Percentiles rank a stretch among this genome's conserved stretches.
These are phyloP conservation scores for Phytophthora sp. DNA, from an alignment of 352 stramenopile species.

Conservation along the genomic window DNA sequence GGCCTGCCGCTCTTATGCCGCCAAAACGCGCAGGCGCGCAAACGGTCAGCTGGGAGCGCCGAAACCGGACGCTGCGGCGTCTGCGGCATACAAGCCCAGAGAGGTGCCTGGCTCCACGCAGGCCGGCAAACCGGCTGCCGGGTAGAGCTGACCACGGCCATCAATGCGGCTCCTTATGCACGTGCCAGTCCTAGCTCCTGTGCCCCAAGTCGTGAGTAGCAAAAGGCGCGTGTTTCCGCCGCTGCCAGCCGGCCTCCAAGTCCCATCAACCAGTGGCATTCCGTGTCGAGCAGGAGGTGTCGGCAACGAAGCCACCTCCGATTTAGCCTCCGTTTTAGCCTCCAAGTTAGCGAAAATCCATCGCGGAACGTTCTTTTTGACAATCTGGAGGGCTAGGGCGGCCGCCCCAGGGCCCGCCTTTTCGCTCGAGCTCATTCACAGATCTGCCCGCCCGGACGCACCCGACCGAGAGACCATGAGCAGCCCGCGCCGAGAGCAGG, in stretches of 20 bases:
- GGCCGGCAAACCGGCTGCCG: constrained; percentile 26
- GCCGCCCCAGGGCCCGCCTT: constrained; percentile 7
- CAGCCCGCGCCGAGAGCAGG: constrained; percentile 37
- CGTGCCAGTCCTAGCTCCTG: background rate
- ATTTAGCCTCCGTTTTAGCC: constrained; percentile 9
- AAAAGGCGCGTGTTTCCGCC: background rate
- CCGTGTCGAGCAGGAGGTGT: too few species aligned
- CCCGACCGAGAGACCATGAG: constrained; percentile 21
- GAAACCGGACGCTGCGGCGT: constrained; percentile 16
- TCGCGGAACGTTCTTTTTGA: constrained; percentile 20
- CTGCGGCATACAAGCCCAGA: constrained; percentile 8
- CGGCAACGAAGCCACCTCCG: background rate
- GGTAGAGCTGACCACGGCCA: constrained; percentile 9
- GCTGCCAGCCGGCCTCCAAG: background rate
- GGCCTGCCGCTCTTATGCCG: too few species aligned
- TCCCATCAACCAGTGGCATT: background rate
- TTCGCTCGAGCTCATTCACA: constrained; percentile 32
- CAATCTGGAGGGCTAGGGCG: constrained; percentile 10
- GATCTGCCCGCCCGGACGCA: constrained; percentile 22
- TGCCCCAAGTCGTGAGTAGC: background rate
- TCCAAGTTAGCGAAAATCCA: constrained; percentile 18
- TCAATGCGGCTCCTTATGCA: constrained; percentile 23
- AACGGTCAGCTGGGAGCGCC: constrained; percentile 25
- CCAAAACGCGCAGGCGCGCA: constrained; percentile 10
- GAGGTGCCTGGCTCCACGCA: constrained; percentile 5